Conservation (phyloP, 2,329 filamentous ascomycete species). For the Leptographium galeiforme region DNA sequence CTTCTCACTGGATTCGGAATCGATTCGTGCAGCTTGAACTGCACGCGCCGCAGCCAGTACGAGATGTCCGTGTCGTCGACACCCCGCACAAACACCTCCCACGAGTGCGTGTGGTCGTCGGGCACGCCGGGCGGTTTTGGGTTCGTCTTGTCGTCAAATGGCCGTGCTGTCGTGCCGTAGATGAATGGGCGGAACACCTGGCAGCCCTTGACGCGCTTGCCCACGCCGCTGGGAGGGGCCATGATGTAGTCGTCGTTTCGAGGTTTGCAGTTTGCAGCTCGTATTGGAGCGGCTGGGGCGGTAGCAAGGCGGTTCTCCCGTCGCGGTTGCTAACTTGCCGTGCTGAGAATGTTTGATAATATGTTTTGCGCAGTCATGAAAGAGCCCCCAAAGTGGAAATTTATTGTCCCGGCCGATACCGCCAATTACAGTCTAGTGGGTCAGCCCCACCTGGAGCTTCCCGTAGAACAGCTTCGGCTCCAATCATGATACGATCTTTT, state of each 20-base stretch:
- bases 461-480: not conserved
- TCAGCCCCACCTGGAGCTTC: not conserved
- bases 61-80: slow-evolving; percentile 82
- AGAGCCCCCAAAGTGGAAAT: too few species aligned
- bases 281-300: too few species aligned
- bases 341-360: too few species aligned
- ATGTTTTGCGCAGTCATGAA: too few species aligned
- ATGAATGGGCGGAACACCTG: slow-evolving; percentile 54
- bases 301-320: too few species aligned
- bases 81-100: slow-evolving; percentile 87
- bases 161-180: slow-evolving; percentile 67
- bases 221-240: slow-evolving; percentile 44
- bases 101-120: slow-evolving; percentile 88
- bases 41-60: slow-evolving; percentile 91
- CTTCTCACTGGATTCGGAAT: slow-evolving; percentile 83
- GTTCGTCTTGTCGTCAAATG: slow-evolving; percentile 64
- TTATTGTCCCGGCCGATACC: too few species aligned
- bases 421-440: not conserved
- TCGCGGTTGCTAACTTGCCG: too few species aligned
- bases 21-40: slow-evolving; percentile 96
- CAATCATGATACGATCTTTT: not conserved
- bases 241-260: slow-evolving; percentile 21
- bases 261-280: too few species aligned
- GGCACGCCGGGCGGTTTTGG: slow-evolving; percentile 66
- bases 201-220: slow-evolving; percentile 52